These are phyloP conservation scores for Debaryomycetaceae sp. DNA, from an alignment of 1,139 yeast genomes.

Conservation along the genomic window DNA sequence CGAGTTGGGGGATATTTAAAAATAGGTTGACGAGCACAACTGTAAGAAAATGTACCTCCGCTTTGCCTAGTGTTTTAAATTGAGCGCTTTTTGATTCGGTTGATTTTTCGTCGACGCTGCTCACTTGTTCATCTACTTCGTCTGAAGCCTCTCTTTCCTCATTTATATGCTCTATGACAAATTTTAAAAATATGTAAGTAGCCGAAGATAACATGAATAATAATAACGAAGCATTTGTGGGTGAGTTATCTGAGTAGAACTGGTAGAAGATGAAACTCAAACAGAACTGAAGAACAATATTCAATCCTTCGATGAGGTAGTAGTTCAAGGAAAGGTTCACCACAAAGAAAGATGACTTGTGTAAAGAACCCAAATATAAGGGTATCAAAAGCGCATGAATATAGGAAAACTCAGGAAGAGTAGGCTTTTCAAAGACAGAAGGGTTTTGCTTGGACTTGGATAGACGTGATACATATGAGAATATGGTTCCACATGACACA, in stretches of 20 bases:
- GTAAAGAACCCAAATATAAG: slow-evolving; percentile 19
- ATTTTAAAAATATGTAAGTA: slow-evolving; percentile 22
- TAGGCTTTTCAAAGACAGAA: slow-evolving; percentile 14
- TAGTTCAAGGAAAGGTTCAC: slow-evolving; percentile 37
- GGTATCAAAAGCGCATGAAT: slow-evolving; percentile 36
- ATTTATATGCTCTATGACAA: slow-evolving; percentile 27
- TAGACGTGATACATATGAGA: slow-evolving; percentile 23
- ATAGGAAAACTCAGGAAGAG: slow-evolving; percentile 38
- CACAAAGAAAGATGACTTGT: slow-evolving; percentile 23
- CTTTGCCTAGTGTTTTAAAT: slow-evolving; percentile 23
- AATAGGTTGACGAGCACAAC: slow-evolving; percentile 29
- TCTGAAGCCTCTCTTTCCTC: slow-evolving; percentile 12
- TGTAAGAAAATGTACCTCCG: slow-evolving; percentile 37
- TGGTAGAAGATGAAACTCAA: slow-evolving; percentile 28
- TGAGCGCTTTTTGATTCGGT: slow-evolving; percentile 3
- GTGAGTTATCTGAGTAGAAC: slow-evolving; percentile 25
- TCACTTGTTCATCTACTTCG: slow-evolving; percentile 6
- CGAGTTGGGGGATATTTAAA: slow-evolving; percentile 18
- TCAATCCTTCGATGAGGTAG: slow-evolving; percentile 31
- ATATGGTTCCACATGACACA: slow-evolving; percentile 25
- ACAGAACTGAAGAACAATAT: slow-evolving; percentile 26
- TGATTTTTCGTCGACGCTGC: slow-evolving; percentile 16
- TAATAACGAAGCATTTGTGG: slow-evolving; percentile 12
- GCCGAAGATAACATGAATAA: slow-evolving; percentile 22
- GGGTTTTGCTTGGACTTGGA: slow-evolving; percentile 14